These are phyloP conservation scores for Mycena galopus DNA, from an alignment of 768 basidiomycete genomes.

Conservation along the genomic window DNA sequence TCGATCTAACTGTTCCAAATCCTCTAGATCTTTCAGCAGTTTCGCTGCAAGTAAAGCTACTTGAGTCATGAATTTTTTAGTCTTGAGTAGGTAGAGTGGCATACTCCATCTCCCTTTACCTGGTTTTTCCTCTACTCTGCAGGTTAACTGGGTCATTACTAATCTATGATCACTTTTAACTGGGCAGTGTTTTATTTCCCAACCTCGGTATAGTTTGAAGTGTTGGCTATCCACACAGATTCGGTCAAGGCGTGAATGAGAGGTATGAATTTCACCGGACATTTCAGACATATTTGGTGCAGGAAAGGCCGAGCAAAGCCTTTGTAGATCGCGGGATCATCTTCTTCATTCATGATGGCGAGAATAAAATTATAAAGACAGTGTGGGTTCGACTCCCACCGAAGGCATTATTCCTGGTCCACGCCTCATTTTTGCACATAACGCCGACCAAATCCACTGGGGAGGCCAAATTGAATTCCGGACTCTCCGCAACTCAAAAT, in stretches of 20 bases:
- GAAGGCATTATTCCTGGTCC: too few relatives aligned
- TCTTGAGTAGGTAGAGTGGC: neutral
- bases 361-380: too few relatives aligned
- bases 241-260: neutral
- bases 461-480: too few relatives aligned
- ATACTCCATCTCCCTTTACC: neutral
- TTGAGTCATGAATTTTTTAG: neutral
- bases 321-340: too few relatives aligned
- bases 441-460: too few relatives aligned
- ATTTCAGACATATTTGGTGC: too few relatives aligned
- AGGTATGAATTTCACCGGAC: neutral
- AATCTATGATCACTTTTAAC: neutral
- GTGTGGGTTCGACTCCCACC: too few relatives aligned
- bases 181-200: neutral
- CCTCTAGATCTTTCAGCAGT: neutral
- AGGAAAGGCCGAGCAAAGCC: too few relatives aligned
- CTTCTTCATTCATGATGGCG: too few relatives aligned
- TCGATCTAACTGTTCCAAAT: too few relatives aligned
- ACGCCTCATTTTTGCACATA: too few relatives aligned
- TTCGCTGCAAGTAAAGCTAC: neutral
- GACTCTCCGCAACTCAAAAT: too few relatives aligned
- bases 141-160: neutral
- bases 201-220: neutral
- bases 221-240: neutral
- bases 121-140: neutral